Conservation (phyloP, 345 rosid genomes). For the Erysimum cheiranthoides region DNA sequence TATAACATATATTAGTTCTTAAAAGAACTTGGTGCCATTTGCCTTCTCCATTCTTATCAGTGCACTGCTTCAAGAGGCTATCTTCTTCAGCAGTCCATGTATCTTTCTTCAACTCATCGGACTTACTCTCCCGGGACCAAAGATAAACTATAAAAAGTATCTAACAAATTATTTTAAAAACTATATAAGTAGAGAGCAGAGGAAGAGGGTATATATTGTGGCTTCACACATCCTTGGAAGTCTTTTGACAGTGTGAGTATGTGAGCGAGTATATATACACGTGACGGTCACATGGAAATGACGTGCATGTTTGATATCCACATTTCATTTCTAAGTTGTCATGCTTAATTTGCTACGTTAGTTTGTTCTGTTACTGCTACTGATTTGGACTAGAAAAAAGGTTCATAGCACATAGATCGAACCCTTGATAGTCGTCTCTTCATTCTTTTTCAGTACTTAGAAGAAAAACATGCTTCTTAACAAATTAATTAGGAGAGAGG, state of each 20-base stretch:
- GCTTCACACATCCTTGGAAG: slow-evolving; percentile 19
- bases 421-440: too few relatives aligned
- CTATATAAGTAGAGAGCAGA: not conserved
- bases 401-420: too few relatives aligned
- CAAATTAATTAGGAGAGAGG: too few relatives aligned
- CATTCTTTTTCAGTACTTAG: too few relatives aligned
- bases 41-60: slow-evolving; percentile 54
- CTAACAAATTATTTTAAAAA: not conserved
- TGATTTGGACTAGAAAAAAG: too few relatives aligned
- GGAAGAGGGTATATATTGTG: slow-evolving; percentile 7
- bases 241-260: not conserved
- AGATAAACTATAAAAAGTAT: not conserved
- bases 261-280: slow-evolving; percentile 25
- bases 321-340: not conserved
- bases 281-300: not conserved
- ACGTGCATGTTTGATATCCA: not conserved
- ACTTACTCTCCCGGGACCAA: slow-evolving; percentile 31
- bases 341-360: too few relatives aligned
- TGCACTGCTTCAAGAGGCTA: slow-evolving; percentile 49
- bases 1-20: slow-evolving; percentile 21
- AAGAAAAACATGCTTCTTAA: too few relatives aligned
- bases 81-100: slow-evolving; percentile 64
- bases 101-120: slow-evolving; percentile 52
- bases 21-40: slow-evolving; percentile 56
- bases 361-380: too few relatives aligned